Evolutionary conservation across 2,329 filamentous ascomycete genomes (phyloP).

Genomic region (Trichoderma oligosporum): DNA sequence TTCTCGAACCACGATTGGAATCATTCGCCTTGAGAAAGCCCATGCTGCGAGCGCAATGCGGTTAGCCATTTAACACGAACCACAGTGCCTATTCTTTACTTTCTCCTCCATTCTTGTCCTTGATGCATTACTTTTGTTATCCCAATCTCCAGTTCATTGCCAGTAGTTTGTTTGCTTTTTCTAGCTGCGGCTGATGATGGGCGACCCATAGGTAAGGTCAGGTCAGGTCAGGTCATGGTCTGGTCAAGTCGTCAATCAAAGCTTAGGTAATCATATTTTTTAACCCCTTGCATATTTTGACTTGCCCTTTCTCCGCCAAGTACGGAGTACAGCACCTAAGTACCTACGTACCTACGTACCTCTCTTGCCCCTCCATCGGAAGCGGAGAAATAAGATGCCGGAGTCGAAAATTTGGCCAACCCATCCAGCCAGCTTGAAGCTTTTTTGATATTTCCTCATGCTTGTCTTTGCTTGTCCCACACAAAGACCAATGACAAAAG

Average conservation of each 20-base stretch:
- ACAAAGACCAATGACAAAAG: background rate
- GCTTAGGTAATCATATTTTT: background rate
- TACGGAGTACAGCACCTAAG: too few species aligned
- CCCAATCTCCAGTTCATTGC: background rate
- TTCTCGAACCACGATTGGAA: background rate
- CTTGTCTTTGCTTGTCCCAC: too few species aligned
- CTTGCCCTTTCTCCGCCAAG: too few species aligned
- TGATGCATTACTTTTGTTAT: background rate
- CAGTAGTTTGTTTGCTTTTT: background rate
- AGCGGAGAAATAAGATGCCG: slow-evolving; percentile 3
- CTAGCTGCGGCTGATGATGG: background rate
- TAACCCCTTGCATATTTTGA: background rate
- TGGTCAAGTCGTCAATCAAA: too few species aligned
- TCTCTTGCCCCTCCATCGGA: background rate
- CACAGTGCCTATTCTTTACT: background rate
- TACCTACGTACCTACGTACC: background rate
- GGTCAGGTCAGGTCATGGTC: too few species aligned
- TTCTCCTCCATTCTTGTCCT: background rate
- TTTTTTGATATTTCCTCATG: background rate
- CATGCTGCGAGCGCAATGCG: background rate
- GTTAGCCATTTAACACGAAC: background rate
- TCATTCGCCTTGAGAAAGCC: background rate
- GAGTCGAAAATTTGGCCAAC: slow-evolving; percentile 7
- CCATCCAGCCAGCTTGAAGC: background rate
- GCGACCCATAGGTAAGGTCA: too few species aligned